Evolutionary conservation across 2,329 filamentous ascomycete genomes (phyloP), one percentile per base, ranked within the genome.

Genomic region (Fusarium newnesense): DNA sequence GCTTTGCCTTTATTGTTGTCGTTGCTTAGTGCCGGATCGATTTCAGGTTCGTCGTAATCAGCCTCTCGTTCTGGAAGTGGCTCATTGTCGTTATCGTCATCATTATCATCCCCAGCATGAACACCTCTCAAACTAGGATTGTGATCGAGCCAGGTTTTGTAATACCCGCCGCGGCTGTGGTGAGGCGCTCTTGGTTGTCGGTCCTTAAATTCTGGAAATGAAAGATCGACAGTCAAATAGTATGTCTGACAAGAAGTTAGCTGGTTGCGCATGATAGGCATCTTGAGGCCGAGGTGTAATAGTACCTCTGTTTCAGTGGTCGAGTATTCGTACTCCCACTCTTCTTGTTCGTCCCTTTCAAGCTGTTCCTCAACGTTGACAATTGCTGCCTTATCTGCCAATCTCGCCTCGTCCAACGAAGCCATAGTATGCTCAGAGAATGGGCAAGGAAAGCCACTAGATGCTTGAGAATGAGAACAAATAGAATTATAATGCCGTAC

Each of bases 321-420:
- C 0, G 90, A 92, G 76, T 92, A 92, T 73, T 92, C 90, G 73
- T 91, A 92, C 76, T 92, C 90, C 89, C 89, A 92, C 57, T 91
- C 89, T 54, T 91, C 88, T 67, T 90, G 84, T 10, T 85, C 86
- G 34, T 84, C 83, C 15, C 69, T 68, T 30, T 72, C 64, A 21
- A 79, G 63, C 42, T 79, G 73, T n/a, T 80, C 76, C 37, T 82
- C 77, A 34, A 82, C 53, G 12, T 64, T 53, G 47, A 82, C 58
- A 13, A 77, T 76, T 15, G 76, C 80, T 7, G 80, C 72, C 46
- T 72, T 70, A 19, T 80, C 70, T 26, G 71, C 73, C 24, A 73
- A 37, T n/a, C 24, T 60, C 12, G 50, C 53, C 49, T 76, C 75
- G 24, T 77, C 65, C 40, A 67, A 36, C 30, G 64, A 58, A 26